Base-by-base conservation (phyloP, 768 basidiomycete species). In the Pleurotus cornucopiae region DNA sequence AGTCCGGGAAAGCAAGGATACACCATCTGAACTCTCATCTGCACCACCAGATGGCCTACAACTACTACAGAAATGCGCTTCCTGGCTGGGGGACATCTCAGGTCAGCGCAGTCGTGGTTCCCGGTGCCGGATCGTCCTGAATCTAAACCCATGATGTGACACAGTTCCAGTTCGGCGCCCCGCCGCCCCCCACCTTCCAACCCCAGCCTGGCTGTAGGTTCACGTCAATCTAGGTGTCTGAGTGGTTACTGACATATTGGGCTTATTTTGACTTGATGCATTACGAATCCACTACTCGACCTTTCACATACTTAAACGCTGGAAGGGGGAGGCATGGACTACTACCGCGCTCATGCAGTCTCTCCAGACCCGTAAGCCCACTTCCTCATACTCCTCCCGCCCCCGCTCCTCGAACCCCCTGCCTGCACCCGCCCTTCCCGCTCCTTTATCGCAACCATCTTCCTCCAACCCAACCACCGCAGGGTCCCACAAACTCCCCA, bases 311-410 rank as follows among this genome's bases (percentile, higher is more conserved):
- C 45, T 51, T 54, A 56, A 49, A 34, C 18, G 54, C 58, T 65
- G 49, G 62, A 64, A 87, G 85, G 85, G 85, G 72, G 76, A 49
- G 85, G 84, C 13, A 65, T 69, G 60, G 84, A 88, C 63, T 87
- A 75, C 62, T 87, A 82, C 66, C 77, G 79, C 54, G 85, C 86
- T 25, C 83, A 86, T 65, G 83, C 83, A 37, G 61, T 69, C 48
- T 78, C 73, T 59, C 71, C 76, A 47, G 82, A 86, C 64, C 78
- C 79, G 84, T 86, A 67, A 76, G 83, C 60, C 62, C 58, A 57
- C 55, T 57, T 37, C 55, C 23, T 37, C 39, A 40, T 26, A n/a
- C 23, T 53, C 55, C 55, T 52, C 43, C 52, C 48, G 46, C 55
- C 56, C 47, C 57, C 54, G 53, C 39, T 16, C 51, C 30, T 25